A percentile compares a stretch with the other conserved stretches of the same genome.
phyloP scores from a whole-genome alignment of 352 stramenopile genomes.

The Plasmopara halstedii region DNA sequence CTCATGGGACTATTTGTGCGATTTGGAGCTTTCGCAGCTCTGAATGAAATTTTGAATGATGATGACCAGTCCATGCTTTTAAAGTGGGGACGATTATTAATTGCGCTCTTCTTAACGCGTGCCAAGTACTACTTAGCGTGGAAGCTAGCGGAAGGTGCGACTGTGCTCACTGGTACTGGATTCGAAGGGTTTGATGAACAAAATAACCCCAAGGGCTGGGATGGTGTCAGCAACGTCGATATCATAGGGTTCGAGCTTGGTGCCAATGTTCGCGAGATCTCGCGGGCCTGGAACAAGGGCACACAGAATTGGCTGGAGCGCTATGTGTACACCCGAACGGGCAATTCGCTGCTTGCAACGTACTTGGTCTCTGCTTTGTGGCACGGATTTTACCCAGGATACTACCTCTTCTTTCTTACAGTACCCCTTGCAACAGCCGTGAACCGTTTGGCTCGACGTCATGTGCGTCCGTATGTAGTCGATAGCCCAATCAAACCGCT shows the following conservation, averaged over 20 bases:
- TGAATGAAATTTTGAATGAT: conserved; percentile 22
- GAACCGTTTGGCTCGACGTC: conserved; percentile 56
- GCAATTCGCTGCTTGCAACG: conserved; percentile 88
- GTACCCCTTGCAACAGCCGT: conserved; percentile 60
- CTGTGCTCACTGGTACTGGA: conserved; percentile 73
- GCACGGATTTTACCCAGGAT: conserved; percentile 99
- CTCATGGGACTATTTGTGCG: conserved; percentile 46
- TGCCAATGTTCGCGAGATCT: conserved; percentile 83
- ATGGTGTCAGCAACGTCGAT: conserved; percentile 93
- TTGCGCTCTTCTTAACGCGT: conserved; percentile 84
- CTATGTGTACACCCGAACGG: conserved; percentile 96
- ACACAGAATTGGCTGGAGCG: conserved; percentile 94
- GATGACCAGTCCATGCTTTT: conserved; percentile 38
- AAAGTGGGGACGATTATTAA: conserved; percentile 71
- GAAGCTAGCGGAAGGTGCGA: conserved; percentile 84
- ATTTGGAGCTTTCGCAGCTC: conserved; percentile 23
- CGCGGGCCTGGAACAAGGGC: conserved; percentile 95
- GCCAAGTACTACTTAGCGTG: conserved; percentile 97
- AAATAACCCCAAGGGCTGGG: conserved; percentile 84
- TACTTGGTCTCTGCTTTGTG: conserved; percentile 95
- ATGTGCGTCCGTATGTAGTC: conserved; percentile 49
- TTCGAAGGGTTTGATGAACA: conserved; percentile 92
- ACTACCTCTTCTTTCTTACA: conserved; percentile 93
- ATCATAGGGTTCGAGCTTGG: conserved; percentile 93
- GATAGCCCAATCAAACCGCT: conserved; percentile 41